Percentiles rank a stretch among this genome's conserved stretches.
Evolutionary conservation across 2,329 filamentous ascomycete genomes (phyloP).

Genomic region (Colletotrichum sp.): DNA sequence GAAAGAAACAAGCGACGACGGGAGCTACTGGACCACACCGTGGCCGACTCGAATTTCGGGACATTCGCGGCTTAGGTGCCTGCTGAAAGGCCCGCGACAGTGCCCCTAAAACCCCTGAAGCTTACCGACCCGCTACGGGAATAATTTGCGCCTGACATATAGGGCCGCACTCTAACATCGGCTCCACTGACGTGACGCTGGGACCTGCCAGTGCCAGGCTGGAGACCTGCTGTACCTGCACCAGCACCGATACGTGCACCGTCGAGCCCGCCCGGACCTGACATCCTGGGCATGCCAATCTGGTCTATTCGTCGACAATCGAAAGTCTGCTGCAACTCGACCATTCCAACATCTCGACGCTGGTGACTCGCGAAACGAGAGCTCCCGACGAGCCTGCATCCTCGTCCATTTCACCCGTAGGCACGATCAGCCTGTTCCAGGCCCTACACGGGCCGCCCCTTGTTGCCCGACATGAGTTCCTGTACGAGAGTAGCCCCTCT

Average conservation of each 20-base stretch:
- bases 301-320: conserved; percentile 12
- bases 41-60: not conserved
- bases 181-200: not conserved
- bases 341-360: not conserved
- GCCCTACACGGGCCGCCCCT: conserved; percentile 19
- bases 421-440: conserved; percentile 4
- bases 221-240: not conserved
- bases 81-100: not conserved
- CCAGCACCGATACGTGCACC: not conserved
- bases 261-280: conserved; percentile 1
- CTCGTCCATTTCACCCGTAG: not conserved
- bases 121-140: not conserved
- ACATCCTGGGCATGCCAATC: conserved; percentile 15
- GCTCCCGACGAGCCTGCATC: conserved; percentile 3
- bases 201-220: not conserved
- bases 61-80: not conserved
- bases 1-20: not conserved
- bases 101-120: not conserved
- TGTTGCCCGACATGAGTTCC: conserved; percentile 42
- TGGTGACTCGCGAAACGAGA: conserved; percentile 1
- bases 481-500: conserved; percentile 29
- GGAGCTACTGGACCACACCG: not conserved
- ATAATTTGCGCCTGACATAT: conserved; percentile 8
- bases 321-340: not conserved
- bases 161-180: not conserved